Conservation (phyloP, 495 filamentous ascomycete species). For the Beverwykella pulmonaria region DNA sequence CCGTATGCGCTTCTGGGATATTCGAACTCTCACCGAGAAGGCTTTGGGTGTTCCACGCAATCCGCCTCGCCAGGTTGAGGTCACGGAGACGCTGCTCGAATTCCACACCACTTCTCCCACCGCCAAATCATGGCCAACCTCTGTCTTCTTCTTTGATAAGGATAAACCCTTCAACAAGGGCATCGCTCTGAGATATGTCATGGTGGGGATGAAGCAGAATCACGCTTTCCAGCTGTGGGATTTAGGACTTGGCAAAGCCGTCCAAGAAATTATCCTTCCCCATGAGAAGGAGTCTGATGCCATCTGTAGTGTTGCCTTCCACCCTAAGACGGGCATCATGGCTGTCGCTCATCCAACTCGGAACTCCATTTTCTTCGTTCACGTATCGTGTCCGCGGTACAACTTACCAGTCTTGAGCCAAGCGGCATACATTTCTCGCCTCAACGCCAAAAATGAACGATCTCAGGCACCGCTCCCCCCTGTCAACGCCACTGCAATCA, state of each 20-base stretch:
- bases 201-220: constrained; percentile 98
- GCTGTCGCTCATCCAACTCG: constrained; percentile 93
- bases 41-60: constrained; percentile 49
- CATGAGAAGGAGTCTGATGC: constrained; percentile 96
- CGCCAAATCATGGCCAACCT: constrained; percentile 93
- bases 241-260: constrained; percentile 88
- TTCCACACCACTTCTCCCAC: constrained; percentile 74
- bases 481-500: constrained; percentile 90
- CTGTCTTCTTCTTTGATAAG: constrained; percentile 94
- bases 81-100: constrained; percentile 75
- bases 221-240: constrained; percentile 99
- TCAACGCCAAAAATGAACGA: constrained; percentile 66
- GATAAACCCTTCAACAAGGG: constrained; percentile 84
- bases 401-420: constrained; percentile 77
- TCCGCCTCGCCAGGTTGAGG: constrained; percentile 60
- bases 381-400: constrained; percentile 90
- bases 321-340: constrained; percentile 85
- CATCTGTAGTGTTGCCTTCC: constrained; percentile 93
- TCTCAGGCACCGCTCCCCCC: constrained; percentile 61
- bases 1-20: constrained; percentile 95
- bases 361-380: constrained; percentile 96
- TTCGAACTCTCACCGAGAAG: constrained; percentile 68
- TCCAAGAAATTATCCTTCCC: constrained; percentile 94
- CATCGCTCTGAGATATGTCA: constrained; percentile 84
- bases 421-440: constrained; percentile 76